These are phyloP conservation scores for Whalleya microplaca DNA, from an alignment of 2,329 filamentous ascomycete species.

Conservation along the genomic window DNA sequence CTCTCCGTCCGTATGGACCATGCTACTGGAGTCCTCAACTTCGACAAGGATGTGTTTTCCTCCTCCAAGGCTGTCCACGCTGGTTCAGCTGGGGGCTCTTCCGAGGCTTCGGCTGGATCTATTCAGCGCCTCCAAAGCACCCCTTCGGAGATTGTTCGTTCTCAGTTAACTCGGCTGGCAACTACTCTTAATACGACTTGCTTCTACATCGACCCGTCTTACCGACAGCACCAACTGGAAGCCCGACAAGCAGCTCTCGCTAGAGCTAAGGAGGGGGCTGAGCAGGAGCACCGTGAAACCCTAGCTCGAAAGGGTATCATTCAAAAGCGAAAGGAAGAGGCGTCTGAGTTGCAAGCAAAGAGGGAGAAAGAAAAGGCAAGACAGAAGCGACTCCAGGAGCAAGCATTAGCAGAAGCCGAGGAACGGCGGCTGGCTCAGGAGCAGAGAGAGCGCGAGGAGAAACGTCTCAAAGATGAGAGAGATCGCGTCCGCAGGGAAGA, in stretches of 20 bases:
- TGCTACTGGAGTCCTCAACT: conserved; percentile 91
- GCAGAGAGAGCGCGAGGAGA: conserved; percentile 86
- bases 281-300: conserved; percentile 85
- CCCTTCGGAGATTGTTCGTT: conserved; percentile 94
- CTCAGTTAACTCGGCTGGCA: conserved; percentile 88
- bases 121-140: conserved; percentile 97
- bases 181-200: conserved; percentile 91
- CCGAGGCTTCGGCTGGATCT: conserved; percentile 80
- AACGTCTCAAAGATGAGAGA: conserved; percentile 82
- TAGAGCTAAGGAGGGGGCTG: conserved; percentile 84
- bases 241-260: conserved; percentile 80
- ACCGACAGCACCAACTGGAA: conserved; percentile 79
- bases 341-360: conserved; percentile 83
- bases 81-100: conserved; percentile 82
- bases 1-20: conserved; percentile 96
- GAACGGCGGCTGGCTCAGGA: conserved; percentile 88
- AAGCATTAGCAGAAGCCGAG: conserved; percentile 88
- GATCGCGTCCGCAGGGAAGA: conserved; percentile 91
- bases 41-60: conserved; percentile 97
- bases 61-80: conserved; percentile 90
- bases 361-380: conserved; percentile 92
- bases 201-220: conserved; percentile 91
- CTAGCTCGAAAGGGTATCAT: conserved; percentile 88
- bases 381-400: conserved; percentile 82
- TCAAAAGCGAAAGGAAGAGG: conserved; percentile 94